Base-by-base conservation (phyloP, 2,329 filamentous ascomycete species). In the Cryphonectria naterciae region DNA sequence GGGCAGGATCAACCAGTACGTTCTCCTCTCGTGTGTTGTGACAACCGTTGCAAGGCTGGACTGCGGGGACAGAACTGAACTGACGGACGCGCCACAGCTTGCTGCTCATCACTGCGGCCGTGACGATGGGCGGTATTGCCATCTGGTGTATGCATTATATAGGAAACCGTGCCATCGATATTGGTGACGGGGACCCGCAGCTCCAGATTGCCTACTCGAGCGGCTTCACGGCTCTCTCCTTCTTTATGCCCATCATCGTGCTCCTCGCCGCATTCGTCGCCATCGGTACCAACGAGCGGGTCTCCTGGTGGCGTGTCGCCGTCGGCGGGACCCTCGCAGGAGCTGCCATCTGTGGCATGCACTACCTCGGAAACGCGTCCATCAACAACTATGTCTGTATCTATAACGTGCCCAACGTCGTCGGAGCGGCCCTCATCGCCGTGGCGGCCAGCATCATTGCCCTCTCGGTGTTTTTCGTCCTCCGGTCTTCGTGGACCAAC, bases 71-170 rank as follows among this genome's bases (percentile, higher is more conserved):
- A n/a, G 46, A 5, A 10, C 7, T 3, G 13, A 19, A 7, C 39
- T 60, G 19, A 60, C 35, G 4, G 19, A 28, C n/a, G 28, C n/a
- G 5, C 22, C 52, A 22, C 73, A 91, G 90, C 81, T 84, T 90
- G 73, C 83, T 93, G 1, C 83, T 94, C 3, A 75, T 90, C 17
- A 87, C 87, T 49, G 88, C 91, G 7, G 88, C 91, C 5, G 82
- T 93, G 37, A 87, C 89, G 3, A 93, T 94, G 91, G 92, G 92
- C 10, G 91, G 90, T 2, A 89, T 93, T 72, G 85, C 91, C 54
- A 92, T 92, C 71, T 93, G 90, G 91, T 91, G 87, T 76, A 92
- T 93, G 87, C 93, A 96, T 78, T 95, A 93, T 76, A 91, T 96
- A 74, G 93, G 93, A 32, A 95, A 96, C 78, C 87, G 92, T 67